Percentiles rank a stretch among this genome's conserved stretches.
phyloP scores from a whole-genome alignment of 768 basidiomycete genomes.

The Dentipellis fragilis region DNA sequence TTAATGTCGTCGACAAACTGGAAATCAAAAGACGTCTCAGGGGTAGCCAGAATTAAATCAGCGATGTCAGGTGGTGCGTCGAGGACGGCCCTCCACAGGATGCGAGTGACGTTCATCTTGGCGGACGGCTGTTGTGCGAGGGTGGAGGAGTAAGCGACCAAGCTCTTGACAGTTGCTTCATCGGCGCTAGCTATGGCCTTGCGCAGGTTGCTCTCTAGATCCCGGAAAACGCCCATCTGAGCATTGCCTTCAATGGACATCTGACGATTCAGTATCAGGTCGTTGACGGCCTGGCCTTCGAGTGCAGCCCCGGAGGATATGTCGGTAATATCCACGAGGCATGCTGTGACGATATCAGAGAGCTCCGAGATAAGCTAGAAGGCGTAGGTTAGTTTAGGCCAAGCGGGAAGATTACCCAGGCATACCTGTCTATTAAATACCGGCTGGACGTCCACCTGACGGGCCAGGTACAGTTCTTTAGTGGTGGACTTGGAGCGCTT shows the following conservation, averaged over 20 bases:
- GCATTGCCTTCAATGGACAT: slow-evolving; percentile 51
- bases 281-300: slow-evolving; percentile 69
- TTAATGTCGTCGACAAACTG: slow-evolving; percentile 95
- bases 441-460: slow-evolving; percentile 98
- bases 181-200: slow-evolving; percentile 64
- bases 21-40: slow-evolving; percentile 74
- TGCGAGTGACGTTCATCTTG: slow-evolving; percentile 70
- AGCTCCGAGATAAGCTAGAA: slow-evolving; percentile 85
- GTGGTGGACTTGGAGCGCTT: slow-evolving; percentile 90
- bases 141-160: slow-evolving; percentile 60
- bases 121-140: slow-evolving; percentile 51
- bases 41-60: slow-evolving; percentile 57
- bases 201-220: slow-evolving; percentile 80
- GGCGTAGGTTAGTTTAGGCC: background rate
- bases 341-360: slow-evolving; percentile 83
- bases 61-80: slow-evolving; percentile 67
- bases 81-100: slow-evolving; percentile 87
- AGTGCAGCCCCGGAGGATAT: slow-evolving; percentile 65
- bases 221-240: slow-evolving; percentile 68
- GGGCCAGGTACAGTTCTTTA: slow-evolving; percentile 92
- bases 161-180: slow-evolving; percentile 49
- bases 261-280: slow-evolving; percentile 60
- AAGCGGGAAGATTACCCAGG: slow-evolving; percentile 4
- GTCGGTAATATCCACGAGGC: slow-evolving; percentile 71
- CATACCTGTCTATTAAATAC: slow-evolving; percentile 90